Base-by-base conservation (phyloP, 306 rosid genomes). In the Styphnolobium japonicum region DNA sequence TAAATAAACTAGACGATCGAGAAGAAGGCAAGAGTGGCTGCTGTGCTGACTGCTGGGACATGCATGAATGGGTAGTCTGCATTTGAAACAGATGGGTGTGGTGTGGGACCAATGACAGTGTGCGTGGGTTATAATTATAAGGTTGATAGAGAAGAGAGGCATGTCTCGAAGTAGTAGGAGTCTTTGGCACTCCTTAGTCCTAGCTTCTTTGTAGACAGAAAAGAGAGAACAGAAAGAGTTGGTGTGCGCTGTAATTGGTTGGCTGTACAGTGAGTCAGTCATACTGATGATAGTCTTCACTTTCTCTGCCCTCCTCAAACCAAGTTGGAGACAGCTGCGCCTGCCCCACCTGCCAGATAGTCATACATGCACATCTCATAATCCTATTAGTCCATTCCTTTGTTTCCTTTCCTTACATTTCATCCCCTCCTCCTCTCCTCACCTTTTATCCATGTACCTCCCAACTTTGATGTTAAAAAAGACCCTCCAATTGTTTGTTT, bases 281-380 rank as follows among this genome's bases (percentile, higher is more conserved):
- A 27, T 27, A 6, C 49, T 21, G n/a, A n/a, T n/a, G n/a, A n/a
- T n/a, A n/a, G n/a, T n/a, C 49, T 25, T 29, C 16, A 0, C 29
- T 64, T 83, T 79, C 62, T 83, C 3, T 69, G 72, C 27, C 16
- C 10, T 31, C 22, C 4, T 16, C 33, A 0, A 74, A 70, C 61
- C 8, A 52, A 81, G 83, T 76, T 72, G 85, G 83, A 81, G 83
- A 81, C 88, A 85, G 88, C 75, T 70, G 43, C 46, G 1, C 11
- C 64, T 81, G 55, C 83, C 80, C 80, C 76, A 37, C 40, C 25
- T 73, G 84, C 78, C 87, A 83, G 84, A 67, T 45, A 60, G 3
- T 43, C 49, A 58, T 48, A 29, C 77, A 18, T 27, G 5, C 58
- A 37, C 49, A n/a, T n/a, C n/a, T n/a, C n/a, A n/a, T n/a, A n/a